Evolutionary conservation across 371 early-diverging fungal species (phyloP), one percentile per base, ranked within the genome.

Genomic region (Hamiltosporidium tvaerminnensis): DNA sequence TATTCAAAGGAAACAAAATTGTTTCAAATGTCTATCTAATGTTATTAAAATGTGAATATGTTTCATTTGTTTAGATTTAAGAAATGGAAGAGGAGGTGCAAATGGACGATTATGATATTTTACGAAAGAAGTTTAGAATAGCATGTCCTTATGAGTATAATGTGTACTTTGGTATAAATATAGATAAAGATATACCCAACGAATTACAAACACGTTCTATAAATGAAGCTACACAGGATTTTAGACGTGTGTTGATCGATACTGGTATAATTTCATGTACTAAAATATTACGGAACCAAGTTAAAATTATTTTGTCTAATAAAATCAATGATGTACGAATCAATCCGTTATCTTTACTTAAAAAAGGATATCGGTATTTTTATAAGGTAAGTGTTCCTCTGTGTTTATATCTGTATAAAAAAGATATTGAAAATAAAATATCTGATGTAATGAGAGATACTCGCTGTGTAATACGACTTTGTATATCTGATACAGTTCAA

Each of bases 341-440:
- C 23, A 23, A 36, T 35, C 34, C 34, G 7, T 32, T 9, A 4
- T 9, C 10, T 9, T 10, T 54, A 10, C 16, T 58, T 38, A 35
- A 44, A 2, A 48, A 37, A 41, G 50, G 52, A 37, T 64, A 50
- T 33, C 10, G 57, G 23, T 49, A 57, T 34, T 50, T 44, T 30
- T 23, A 47, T 33, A 58, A 31, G n/a, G 16, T 64, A 12, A 47
- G 52, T n/a, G 38, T 64, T 23, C 64, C 64, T 16, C 35, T 52
- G n/a, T 57, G 57, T 44, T 49, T 64, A 0, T 64, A 64, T 34
- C 4, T 44, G 2, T 7, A 34, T 36, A 64, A 64, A 32, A 32
- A 47, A n/a, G 57, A 64, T 10, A 48, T 64, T 33, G 34, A 37
- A 2, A 36, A 31, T n/a, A 52, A 31, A 36, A 52, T 58, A 2